Evolutionary conservation across 2,329 filamentous ascomycete species (phyloP), one percentile per base, ranked within the genome.

Genomic region (Coniella vitis): DNA sequence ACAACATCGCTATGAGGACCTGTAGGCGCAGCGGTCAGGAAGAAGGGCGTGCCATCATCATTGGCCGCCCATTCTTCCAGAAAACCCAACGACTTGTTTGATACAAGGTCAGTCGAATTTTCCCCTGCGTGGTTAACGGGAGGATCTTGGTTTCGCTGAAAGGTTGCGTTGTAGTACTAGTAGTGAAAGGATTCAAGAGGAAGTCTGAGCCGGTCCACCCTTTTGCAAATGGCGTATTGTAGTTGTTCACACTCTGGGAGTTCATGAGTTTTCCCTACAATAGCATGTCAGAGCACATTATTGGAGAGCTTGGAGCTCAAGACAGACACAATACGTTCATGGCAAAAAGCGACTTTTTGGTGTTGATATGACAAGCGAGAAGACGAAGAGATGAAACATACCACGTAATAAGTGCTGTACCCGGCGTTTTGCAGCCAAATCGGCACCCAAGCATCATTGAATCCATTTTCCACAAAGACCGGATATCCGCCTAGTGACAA

Each of bases 361-460:
- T n/a, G n/a, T n/a, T n/a, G n/a, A n/a, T n/a, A n/a, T n/a, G n/a
- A 13, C 17, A 37, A 37, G n/a, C 3, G 2, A 2, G 10, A 17
- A 37, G n/a, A 37, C 35, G 19, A 37, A 17, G 35, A 17, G 7
- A 17, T 17, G n/a, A 37, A 4, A 39, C 38, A 8, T 39, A 39
- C 38, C 20, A 77, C 78, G 56, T 87, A 88, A 57, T 85, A 87
- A 0, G 84, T 87, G 55, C 79, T 77, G 59, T 87, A 87, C 0
- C 83, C 83, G 0, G 76, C 77, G 3, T 75, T 61, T 55, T 86
- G 81, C 17, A 89, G 63, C 83, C 84, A 88, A 0, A 87, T 60
- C 0, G 84, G 84, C 0, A 87, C 70, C 52, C 83, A 87, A 21
- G 82, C 75, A 1, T 83, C 73, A 51, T 87, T 86, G 50, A 79